Percentiles rank a stretch among this genome's conserved stretches.
These are phyloP conservation scores for Aspergillus proliferans DNA, from an alignment of 2,329 filamentous ascomycete genomes.

Conservation along the genomic window DNA sequence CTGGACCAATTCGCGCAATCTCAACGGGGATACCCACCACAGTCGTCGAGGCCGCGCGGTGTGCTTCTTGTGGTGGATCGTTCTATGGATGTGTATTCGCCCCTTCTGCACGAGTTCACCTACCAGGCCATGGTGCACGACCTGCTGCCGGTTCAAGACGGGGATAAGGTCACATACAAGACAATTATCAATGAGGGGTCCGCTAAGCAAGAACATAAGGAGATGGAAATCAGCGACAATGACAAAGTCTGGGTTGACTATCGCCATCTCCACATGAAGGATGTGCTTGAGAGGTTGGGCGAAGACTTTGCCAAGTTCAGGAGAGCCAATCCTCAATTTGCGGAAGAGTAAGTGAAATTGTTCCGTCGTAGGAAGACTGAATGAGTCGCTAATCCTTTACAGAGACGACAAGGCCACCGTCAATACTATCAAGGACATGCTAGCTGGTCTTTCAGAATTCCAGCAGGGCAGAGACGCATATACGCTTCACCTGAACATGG, in stretches of 20 bases:
- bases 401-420: constrained; percentile 66
- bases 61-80: constrained; percentile 83
- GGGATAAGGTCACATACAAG: constrained; percentile 79
- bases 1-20: constrained; percentile 82
- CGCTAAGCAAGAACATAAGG: constrained; percentile 68
- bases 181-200: constrained; percentile 71
- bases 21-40: constrained; percentile 75
- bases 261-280: constrained; percentile 93
- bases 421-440: constrained; percentile 93
- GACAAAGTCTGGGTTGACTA: constrained; percentile 96
- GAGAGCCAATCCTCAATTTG: constrained; percentile 85
- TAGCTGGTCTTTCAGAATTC: constrained; percentile 89
- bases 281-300: constrained; percentile 90
- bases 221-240: constrained; percentile 83
- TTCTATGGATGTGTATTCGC: constrained; percentile 85
- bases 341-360: constrained; percentile 50
- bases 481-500: constrained; percentile 91
- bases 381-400: constrained; percentile 3
- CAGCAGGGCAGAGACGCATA: constrained; percentile 94
- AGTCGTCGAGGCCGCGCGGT: constrained; percentile 66
- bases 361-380: constrained; percentile 4
- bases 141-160: constrained; percentile 78
- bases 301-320: constrained; percentile 89
- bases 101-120: constrained; percentile 89
- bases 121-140: constrained; percentile 99